phyloP scores from a whole-genome alignment of 768 basidiomycete genomes.

The Solioccasus polychromus region DNA sequence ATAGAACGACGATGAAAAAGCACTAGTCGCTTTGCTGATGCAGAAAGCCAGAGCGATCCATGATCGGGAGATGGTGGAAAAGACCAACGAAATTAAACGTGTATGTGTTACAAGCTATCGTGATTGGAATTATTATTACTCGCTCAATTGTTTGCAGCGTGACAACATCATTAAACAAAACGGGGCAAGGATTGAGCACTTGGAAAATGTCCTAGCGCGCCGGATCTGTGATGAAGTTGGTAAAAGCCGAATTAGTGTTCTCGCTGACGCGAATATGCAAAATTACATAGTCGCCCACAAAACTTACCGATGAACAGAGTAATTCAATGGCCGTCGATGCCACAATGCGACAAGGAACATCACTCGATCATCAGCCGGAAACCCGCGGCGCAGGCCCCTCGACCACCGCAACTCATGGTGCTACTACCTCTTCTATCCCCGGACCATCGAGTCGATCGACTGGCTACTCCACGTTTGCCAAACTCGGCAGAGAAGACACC shows the following conservation, averaged over 20 bases:
- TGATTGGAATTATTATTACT: constrained; percentile 7
- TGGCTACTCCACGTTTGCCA: constrained; percentile 22
- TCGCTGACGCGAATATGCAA: constrained; percentile 12
- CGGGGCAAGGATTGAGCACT: constrained; percentile 41
- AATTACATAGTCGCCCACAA: constrained; percentile 8
- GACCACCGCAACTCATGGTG: constrained; percentile 7
- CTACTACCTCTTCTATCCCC: constrained; percentile 7
- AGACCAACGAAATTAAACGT: constrained; percentile 54
- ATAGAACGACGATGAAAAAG: constrained; percentile 50
- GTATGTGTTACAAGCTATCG: constrained; percentile 30
- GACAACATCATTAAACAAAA: constrained; percentile 45
- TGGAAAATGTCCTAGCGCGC: constrained; percentile 48
- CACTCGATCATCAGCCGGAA: constrained; percentile 16
- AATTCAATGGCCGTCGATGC: constrained; percentile 10
- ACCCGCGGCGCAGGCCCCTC: constrained; percentile 15
- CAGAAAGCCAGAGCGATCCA: constrained; percentile 44
- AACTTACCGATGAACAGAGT: constrained; percentile 11
- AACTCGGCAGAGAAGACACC: constrained; percentile 25
- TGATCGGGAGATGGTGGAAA: constrained; percentile 51
- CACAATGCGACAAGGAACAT: constrained; percentile 8
- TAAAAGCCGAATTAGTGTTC: constrained; percentile 10
- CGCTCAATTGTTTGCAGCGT: constrained; percentile 34
- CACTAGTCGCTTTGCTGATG: constrained; percentile 45
- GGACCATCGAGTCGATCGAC: constrained; percentile 21
- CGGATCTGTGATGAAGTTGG: constrained; percentile 37